These are phyloP conservation scores for Talaromyces sp. DNA, from an alignment of 2,329 filamentous ascomycete species.

Conservation along the genomic window DNA sequence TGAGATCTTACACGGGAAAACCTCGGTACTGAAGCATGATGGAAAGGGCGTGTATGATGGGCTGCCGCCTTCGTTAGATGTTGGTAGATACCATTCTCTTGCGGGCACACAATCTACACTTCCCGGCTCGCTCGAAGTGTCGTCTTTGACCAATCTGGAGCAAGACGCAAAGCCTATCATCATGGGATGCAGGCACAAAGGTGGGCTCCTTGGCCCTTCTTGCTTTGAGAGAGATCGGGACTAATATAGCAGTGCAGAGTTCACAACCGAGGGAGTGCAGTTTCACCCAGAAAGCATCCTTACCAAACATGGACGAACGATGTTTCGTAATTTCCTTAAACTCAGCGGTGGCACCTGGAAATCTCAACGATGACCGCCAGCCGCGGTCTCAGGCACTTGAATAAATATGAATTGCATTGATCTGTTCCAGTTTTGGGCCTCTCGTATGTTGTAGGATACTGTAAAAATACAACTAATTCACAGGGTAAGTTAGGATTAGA, in stretches of 20 bases:
- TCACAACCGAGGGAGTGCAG: constrained; percentile 73
- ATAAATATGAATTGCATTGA: neutral
- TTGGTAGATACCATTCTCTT: constrained; percentile 94
- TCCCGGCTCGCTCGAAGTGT: constrained; percentile 80
- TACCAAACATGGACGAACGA: constrained; percentile 79
- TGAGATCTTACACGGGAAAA: constrained; percentile 97
- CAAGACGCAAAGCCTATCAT: constrained; percentile 76
- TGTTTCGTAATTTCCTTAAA: constrained; percentile 88
- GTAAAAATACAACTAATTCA: too few species aligned
- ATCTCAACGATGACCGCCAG: neutral
- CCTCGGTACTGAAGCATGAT: constrained; percentile 85
- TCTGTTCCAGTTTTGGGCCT: neutral
- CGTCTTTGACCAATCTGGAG: constrained; percentile 71
- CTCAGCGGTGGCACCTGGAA: constrained; percentile 90
- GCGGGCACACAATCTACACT: constrained; percentile 87
- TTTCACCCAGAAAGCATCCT: constrained; percentile 98
- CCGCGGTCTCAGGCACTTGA: neutral
- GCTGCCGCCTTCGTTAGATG: constrained; percentile 75
- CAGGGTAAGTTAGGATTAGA: too few species aligned
- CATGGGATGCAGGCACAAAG: constrained; percentile 91
- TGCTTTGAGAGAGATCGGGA: neutral
- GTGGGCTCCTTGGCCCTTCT: neutral
- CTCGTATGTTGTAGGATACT: too few species aligned
- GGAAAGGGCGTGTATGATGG: constrained; percentile 82
- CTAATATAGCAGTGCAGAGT: constrained; percentile 64